phyloP scores from a whole-genome alignment of 495 filamentous ascomycete species.

The Bathelium albidoporum region DNA sequence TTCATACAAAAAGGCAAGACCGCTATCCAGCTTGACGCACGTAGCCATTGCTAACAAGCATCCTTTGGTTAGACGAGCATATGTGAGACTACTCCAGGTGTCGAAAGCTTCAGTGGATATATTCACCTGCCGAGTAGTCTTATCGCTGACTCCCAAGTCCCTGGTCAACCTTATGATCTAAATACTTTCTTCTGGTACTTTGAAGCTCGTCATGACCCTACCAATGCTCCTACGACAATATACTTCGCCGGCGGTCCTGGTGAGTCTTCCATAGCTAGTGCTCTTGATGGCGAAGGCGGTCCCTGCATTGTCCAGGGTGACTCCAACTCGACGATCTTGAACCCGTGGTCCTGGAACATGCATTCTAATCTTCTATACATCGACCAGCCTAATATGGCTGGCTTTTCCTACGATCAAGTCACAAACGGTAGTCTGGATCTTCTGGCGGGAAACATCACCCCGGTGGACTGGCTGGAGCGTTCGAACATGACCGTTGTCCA shows the following conservation, averaged over 20 bases:
- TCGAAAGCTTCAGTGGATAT: conserved; percentile 10
- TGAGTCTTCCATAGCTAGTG: conserved; percentile 5
- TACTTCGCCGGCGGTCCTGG: conserved; percentile 59
- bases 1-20: not conserved
- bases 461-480: not conserved
- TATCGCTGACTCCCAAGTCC: conserved; percentile 3
- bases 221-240: conserved; percentile 31
- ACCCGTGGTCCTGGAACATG: conserved; percentile 22
- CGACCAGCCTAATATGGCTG: not conserved
- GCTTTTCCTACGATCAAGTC: not conserved
- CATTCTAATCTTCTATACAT: conserved; percentile 5
- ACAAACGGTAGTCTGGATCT: conserved; percentile 24
- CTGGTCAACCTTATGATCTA: conserved; percentile 38
- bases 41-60: not conserved
- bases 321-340: conserved; percentile 30
- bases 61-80: conserved; percentile 6
- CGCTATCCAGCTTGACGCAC: too few species aligned
- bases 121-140: conserved; percentile 11
- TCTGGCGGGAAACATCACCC: conserved; percentile 15
- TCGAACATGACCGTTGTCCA: not conserved
- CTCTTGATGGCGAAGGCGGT: conserved; percentile 10
- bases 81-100: conserved; percentile 9
- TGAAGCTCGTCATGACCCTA: conserved; percentile 31
- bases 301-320: conserved; percentile 21
- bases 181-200: conserved; percentile 41